Evolutionary conservation across 495 filamentous ascomycete genomes (phyloP).

Genomic region (Hypoxylon subgilvum): DNA sequence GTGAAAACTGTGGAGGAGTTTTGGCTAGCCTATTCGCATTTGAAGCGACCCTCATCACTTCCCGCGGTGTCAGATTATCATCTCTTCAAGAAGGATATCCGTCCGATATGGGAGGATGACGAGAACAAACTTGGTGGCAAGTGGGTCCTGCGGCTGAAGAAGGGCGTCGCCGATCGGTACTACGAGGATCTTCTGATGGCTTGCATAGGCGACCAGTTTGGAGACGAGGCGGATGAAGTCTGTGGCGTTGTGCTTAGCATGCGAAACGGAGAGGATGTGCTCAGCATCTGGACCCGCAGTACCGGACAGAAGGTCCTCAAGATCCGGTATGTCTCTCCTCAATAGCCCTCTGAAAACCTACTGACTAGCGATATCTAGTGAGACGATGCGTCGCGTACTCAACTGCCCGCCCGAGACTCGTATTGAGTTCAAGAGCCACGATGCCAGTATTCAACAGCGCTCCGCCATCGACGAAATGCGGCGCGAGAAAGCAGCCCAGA

Average conservation of each 20-base stretch:
- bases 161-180: constrained; percentile 94
- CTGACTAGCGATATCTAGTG: constrained; percentile 57
- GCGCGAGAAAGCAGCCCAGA: constrained; percentile 70
- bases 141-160: constrained; percentile 95
- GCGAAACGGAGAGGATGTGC: constrained; percentile 91
- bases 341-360: background rate
- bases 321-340: constrained; percentile 72
- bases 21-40: constrained; percentile 87
- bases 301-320: constrained; percentile 93
- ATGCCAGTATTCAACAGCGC: constrained; percentile 78
- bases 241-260: constrained; percentile 94
- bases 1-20: constrained; percentile 89
- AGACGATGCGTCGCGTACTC: constrained; percentile 90
- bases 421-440: constrained; percentile 93
- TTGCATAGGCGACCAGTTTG: constrained; percentile 93
- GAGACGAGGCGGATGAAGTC: constrained; percentile 90
- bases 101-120: constrained; percentile 98
- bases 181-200: constrained; percentile 95
- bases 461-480: constrained; percentile 81
- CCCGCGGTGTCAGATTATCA: constrained; percentile 97
- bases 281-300: constrained; percentile 96
- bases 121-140: constrained; percentile 96
- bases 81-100: constrained; percentile 94
- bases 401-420: constrained; percentile 85
- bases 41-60: constrained; percentile 85